phyloP scores from a whole-genome alignment of 2,329 filamentous ascomycete genomes.

The Aciculosporium take region DNA sequence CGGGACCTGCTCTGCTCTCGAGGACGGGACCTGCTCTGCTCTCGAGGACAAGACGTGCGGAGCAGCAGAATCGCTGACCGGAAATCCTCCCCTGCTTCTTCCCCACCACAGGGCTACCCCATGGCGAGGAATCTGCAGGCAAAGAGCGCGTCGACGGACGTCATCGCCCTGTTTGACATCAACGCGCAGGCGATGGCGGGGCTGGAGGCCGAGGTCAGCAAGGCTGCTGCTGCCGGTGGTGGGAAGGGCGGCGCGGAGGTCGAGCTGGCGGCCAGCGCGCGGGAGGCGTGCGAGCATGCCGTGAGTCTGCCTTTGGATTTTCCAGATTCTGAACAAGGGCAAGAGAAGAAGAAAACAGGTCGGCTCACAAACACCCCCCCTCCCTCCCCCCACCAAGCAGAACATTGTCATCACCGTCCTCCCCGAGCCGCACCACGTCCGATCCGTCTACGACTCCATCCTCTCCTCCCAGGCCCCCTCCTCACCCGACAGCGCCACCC shows the following conservation, averaged over 20 bases:
- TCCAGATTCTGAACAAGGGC: background rate
- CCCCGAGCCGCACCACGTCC: slow-evolving; percentile 79
- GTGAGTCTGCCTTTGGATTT: slow-evolving; percentile 24
- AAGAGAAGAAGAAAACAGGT: no score
- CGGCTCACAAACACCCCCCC: no score
- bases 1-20: no score
- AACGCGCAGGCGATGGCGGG: slow-evolving; percentile 33
- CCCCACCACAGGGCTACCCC: slow-evolving; percentile 36
- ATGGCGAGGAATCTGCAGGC: slow-evolving; percentile 49
- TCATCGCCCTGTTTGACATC: slow-evolving; percentile 41
- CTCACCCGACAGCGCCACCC: slow-evolving; percentile 17
- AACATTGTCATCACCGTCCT: slow-evolving; percentile 78
- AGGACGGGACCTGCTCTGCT: no score
- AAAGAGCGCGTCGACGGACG: slow-evolving; percentile 37
- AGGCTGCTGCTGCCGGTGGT: no score
- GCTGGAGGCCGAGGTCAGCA: slow-evolving; percentile 34
- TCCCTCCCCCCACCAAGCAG: slow-evolving; percentile 35
- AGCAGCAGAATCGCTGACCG: background rate
- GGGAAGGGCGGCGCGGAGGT: slow-evolving; percentile 33
- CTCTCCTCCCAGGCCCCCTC: slow-evolving; percentile 50
- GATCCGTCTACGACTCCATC: slow-evolving; percentile 66
- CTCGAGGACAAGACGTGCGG: no score
- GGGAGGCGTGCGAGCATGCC: slow-evolving; percentile 36
- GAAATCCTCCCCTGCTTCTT: background rate
- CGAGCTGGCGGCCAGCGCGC: slow-evolving; percentile 29